phyloP scores from a whole-genome alignment of 2,329 filamentous ascomycete genomes.

The Arthrobotrys musiformis region DNA sequence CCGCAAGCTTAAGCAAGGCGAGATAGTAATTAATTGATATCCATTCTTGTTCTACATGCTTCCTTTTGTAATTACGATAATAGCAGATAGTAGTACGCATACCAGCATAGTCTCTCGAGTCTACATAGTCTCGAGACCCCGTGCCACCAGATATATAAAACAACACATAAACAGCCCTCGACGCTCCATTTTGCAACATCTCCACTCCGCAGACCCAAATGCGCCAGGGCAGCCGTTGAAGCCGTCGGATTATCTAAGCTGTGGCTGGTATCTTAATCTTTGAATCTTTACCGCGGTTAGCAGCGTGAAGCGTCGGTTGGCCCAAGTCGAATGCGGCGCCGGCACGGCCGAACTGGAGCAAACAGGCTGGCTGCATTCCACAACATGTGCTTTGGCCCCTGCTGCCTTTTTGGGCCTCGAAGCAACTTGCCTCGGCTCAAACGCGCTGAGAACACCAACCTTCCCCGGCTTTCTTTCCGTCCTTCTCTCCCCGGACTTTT shows the following conservation, averaged over 20 bases:
- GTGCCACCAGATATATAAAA: too few relatives aligned
- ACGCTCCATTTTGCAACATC: slow-evolving; percentile 33
- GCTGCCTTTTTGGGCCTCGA: slow-evolving; percentile 6
- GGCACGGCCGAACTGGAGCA: slow-evolving; percentile 24
- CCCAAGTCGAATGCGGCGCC: slow-evolving; percentile 27
- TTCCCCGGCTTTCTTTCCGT: slow-evolving; percentile 36
- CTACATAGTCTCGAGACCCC: neutral
- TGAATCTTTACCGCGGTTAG: slow-evolving; percentile 44
- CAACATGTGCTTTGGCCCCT: slow-evolving; percentile 44
- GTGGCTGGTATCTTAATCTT: slow-evolving; percentile 17
- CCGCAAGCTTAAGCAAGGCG: slow-evolving; percentile 45
- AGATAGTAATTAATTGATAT: neutral
- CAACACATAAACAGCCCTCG: slow-evolving; percentile 19
- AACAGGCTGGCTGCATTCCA: slow-evolving; percentile 19
- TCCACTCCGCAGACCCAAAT: neutral
- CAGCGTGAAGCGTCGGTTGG: slow-evolving; percentile 36
- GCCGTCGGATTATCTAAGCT: slow-evolving; percentile 48
- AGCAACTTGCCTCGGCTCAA: slow-evolving; percentile 55
- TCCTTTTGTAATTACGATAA: too few relatives aligned
- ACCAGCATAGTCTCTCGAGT: neutral
- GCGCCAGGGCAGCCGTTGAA: slow-evolving; percentile 10
- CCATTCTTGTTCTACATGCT: too few relatives aligned
- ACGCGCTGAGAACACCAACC: slow-evolving; percentile 29
- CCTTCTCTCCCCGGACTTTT: slow-evolving; percentile 16
- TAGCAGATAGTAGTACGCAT: too few relatives aligned